Base-by-base conservation (phyloP, 164 flowering plant genomes). In the Sedum album region DNA sequence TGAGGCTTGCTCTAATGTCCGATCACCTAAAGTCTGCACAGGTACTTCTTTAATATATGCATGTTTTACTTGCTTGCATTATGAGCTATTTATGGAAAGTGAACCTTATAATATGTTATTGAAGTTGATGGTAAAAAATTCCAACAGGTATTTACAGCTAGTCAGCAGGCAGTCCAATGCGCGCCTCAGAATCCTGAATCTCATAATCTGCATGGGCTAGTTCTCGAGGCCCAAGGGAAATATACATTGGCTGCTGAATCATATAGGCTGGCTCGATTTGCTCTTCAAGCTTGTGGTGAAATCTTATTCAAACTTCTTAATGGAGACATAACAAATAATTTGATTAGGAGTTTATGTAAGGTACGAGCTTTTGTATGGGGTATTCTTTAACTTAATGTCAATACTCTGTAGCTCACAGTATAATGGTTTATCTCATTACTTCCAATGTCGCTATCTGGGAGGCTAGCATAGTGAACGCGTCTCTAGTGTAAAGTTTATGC, bases 171-270 rank as follows among this genome's bases (percentile, higher is more conserved):
- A 66, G 82, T 88, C 75, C 93, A 85, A 73, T 89, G 77, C 51
- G 86, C 88, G 31, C 97, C 99, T 66, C 79, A 85, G 31, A 85
- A 79, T 78, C 92, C 97, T 11, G 96, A 94, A 73, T 70, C 88
- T 6, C 96, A 91, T 81, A 91, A 91, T 80, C 75, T 94, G 70
- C 73, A 78, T 74, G 99, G 99, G 51, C 81, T 91, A 38, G 80
- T 82, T 41, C 86, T 69, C 76, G 97, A 94, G 35, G 69, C 23
- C 13, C 48, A 18, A 28, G 51, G n/a, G 35, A 60, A 68, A 10
- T 51, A 81, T 82, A 73, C 73, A 41, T 77, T 88, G 73, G 96
- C 97, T 66, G 72, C 78, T 71, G 68, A 77, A 76, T 80, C 87
- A 55, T 94, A 85, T 79, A 79, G 81, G 79, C 74, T 81, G 68